Conservation (phyloP, 345 rosid species). For the Noccaea caerulescens region DNA sequence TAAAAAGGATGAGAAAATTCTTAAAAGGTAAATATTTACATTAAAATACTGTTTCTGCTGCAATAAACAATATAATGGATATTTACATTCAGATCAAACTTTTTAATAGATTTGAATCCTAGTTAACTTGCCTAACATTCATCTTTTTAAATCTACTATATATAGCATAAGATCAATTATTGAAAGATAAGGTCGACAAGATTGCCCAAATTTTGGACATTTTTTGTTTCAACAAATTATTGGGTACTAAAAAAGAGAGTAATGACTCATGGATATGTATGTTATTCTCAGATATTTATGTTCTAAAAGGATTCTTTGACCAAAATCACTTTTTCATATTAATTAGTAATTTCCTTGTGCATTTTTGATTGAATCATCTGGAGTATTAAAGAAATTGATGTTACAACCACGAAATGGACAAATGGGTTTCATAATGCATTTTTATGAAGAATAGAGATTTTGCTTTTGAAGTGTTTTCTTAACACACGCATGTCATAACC, state of each 20-base stretch:
- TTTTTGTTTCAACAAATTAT: conserved; percentile 8
- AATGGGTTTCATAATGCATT: conserved; percentile 30
- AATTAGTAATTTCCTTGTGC: neutral
- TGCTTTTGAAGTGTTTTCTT: conserved; percentile 42
- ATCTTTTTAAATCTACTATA: no score
- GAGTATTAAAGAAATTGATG: conserved; percentile 35
- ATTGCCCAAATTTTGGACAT: conserved; percentile 30
- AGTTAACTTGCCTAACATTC: neutral
- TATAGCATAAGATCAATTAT: conserved; percentile 18
- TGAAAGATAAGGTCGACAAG: conserved; percentile 29
- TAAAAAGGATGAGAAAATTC: neutral
- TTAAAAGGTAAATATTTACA: no score
- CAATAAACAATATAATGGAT: no score
- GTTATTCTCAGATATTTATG: conserved; percentile 35
- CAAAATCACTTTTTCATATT: neutral
- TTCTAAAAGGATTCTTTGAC: conserved; percentile 23
- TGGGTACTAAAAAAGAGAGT: conserved; percentile 23
- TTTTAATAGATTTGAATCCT: neutral
- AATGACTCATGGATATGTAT: conserved; percentile 7
- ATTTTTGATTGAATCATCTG: conserved; percentile 15
- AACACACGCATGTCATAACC: conserved; percentile 39
- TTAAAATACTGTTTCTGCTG: no score
- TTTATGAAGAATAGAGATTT: conserved; percentile 20
- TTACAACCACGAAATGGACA: conserved; percentile 34
- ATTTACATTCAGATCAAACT: neutral